Evolutionary conservation across 2,329 filamentous ascomycete species (phyloP).

Genomic region (Neocatenulostroma microsporum): DNA sequence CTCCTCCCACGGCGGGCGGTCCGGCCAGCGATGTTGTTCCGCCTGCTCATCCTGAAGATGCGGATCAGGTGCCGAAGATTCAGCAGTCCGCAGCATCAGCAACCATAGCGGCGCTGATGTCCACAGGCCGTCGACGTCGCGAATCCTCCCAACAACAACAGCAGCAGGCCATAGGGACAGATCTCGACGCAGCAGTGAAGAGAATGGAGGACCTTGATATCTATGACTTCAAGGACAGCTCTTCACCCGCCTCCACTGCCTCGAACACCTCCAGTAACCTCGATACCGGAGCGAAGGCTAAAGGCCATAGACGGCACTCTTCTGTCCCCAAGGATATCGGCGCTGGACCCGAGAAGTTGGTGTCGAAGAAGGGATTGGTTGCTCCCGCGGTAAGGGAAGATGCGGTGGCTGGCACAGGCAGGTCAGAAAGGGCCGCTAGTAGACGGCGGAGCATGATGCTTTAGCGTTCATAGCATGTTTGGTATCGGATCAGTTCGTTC

Average conservation of each 20-base stretch:
- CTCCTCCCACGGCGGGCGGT: constrained; percentile 13
- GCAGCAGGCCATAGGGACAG: constrained; percentile 2
- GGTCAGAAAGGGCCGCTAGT: constrained; percentile 28
- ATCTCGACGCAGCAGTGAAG: constrained; percentile 16
- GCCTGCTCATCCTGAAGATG: neutral
- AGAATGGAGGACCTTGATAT: constrained; percentile 25
- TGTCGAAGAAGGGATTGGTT: neutral
- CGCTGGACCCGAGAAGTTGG: neutral
- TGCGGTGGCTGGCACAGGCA: constrained; percentile 10
- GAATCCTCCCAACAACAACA: constrained; percentile 5
- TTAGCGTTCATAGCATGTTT: too few species aligned
- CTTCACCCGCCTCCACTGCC: constrained; percentile 13
- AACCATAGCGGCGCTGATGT: constrained; percentile 12
- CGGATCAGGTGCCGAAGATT: neutral
- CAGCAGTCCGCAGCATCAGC: constrained; percentile 5
- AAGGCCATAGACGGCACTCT: constrained; percentile 19
- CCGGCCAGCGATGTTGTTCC: constrained; percentile 7
- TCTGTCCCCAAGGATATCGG: constrained; percentile 18
- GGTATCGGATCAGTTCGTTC: too few species aligned
- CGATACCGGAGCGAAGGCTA: neutral
- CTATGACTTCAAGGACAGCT: constrained; percentile 29
- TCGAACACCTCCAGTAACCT: neutral
- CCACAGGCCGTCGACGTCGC: constrained; percentile 2
- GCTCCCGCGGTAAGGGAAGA: neutral
- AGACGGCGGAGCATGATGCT: constrained; percentile 30